Percentiles rank a stretch among this genome's conserved stretches.
Evolutionary conservation across 805 yeast species (phyloP).

Genomic region (Saturnispora quitensis): DNA sequence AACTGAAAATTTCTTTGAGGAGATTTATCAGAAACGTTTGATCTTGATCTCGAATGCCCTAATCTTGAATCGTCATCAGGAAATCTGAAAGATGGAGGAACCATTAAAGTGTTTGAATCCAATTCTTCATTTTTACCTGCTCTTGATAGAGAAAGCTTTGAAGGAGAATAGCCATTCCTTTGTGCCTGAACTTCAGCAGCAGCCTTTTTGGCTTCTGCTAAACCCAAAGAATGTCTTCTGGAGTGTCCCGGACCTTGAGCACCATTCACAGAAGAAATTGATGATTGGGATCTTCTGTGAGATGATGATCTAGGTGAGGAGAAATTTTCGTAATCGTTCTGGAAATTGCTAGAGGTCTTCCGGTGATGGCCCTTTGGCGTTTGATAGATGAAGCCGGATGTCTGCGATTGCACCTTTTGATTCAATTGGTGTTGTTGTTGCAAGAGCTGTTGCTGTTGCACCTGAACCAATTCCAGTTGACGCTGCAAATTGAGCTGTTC

Average conservation of each 20-base stretch:
- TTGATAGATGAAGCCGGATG: slow-evolving; percentile 17
- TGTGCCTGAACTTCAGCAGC: slow-evolving; percentile 90
- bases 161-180: slow-evolving; percentile 33
- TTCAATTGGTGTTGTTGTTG: slow-evolving; percentile 51
- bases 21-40: slow-evolving; percentile 24
- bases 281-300: slow-evolving; percentile 42
- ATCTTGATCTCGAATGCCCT: slow-evolving; percentile 23
- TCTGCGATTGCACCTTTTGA: slow-evolving; percentile 21
- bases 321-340: slow-evolving; percentile 9
- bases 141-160: slow-evolving; percentile 18
- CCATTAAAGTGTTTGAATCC: slow-evolving; percentile 1
- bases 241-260: slow-evolving; percentile 56
- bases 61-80: slow-evolving; percentile 31
- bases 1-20: slow-evolving; percentile 53
- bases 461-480: slow-evolving; percentile 85
- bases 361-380: slow-evolving; percentile 26
- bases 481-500: slow-evolving; percentile 87
- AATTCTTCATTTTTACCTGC: slow-evolving; percentile 8
- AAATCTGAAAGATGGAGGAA: slow-evolving; percentile 41
- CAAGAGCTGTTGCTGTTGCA: slow-evolving; percentile 80
- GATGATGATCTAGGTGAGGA: slow-evolving; percentile 17
- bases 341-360: slow-evolving; percentile 22
- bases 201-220: slow-evolving; percentile 88
- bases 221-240: slow-evolving; percentile 86
- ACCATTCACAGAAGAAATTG: slow-evolving; percentile 19